A percentile compares a stretch with the other conserved stretches of the same genome.
Conservation (phyloP, 352 stramenopile genomes). For the Globisporangium parvum region DNA sequence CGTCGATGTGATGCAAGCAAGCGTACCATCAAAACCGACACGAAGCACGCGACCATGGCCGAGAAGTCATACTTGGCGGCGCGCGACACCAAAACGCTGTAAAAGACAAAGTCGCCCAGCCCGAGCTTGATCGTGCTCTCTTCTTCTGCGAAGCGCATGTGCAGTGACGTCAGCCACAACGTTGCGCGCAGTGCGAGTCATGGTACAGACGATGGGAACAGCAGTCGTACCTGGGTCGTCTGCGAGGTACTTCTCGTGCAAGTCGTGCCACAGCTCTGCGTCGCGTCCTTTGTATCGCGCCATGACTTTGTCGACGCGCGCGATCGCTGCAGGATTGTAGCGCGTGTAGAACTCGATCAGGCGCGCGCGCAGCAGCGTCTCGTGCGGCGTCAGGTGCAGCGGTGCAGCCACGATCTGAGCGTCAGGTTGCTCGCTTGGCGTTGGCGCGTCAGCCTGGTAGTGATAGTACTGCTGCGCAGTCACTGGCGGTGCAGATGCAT, state of each 20-base stretch:
- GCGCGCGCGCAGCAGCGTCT: constrained; percentile 28
- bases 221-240: constrained; percentile 39
- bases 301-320: constrained; percentile 66
- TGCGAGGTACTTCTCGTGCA: constrained; percentile 67
- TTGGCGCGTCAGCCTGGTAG: constrained; percentile 42
- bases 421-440: not conserved
- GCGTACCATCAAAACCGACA: constrained; percentile 90
- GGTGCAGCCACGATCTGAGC: not conserved
- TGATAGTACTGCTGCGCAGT: constrained; percentile 65
- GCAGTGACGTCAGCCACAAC: not conserved
- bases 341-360: constrained; percentile 64
- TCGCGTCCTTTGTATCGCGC: constrained; percentile 70
- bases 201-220: not conserved
- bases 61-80: constrained; percentile 95
- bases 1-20: not conserved
- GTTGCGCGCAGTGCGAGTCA: not conserved
- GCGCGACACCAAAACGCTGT: constrained; percentile 96
- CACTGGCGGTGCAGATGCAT: constrained; percentile 4
- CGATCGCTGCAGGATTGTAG: constrained; percentile 57
- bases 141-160: constrained; percentile 25
- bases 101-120: constrained; percentile 99
- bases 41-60: constrained; percentile 91
- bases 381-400: constrained; percentile 55
- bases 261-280: constrained; percentile 67
- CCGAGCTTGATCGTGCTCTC: constrained; percentile 91